Percentiles rank a stretch among this genome's conserved stretches.
Conservation (phyloP, 495 filamentous ascomycete species). For the Penicillium verhagenii region DNA sequence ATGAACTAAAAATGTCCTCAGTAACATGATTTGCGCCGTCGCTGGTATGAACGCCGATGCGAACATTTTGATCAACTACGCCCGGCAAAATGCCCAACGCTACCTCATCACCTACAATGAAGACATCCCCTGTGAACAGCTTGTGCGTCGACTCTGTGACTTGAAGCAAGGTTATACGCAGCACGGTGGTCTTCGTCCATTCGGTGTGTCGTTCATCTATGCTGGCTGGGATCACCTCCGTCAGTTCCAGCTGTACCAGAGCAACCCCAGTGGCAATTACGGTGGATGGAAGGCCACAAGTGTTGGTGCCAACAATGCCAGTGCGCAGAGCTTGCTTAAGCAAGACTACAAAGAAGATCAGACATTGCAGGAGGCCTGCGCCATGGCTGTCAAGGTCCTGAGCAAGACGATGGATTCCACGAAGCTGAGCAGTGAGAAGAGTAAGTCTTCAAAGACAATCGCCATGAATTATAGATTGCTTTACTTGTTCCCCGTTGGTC, state of each 20-base stretch:
- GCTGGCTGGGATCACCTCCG: conserved; percentile 93
- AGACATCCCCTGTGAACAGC: conserved; percentile 99
- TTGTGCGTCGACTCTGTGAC: conserved; percentile 94
- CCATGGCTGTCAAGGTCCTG: conserved; percentile 95
- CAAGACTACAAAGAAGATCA: conserved; percentile 99
- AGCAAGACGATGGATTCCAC: conserved; percentile 99
- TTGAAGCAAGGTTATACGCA: conserved; percentile 99
- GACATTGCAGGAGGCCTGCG: conserved; percentile 92
- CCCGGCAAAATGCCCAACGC: conserved; percentile 90
- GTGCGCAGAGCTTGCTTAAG: conserved; percentile 95
- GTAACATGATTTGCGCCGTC: conserved; percentile 99
- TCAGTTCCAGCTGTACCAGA: conserved; percentile 98
- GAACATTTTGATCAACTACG: conserved; percentile 99
- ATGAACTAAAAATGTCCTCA: conserved; percentile 30
- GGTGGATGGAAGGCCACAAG: conserved; percentile 99
- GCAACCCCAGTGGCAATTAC: conserved; percentile 99
- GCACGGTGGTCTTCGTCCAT: conserved; percentile 94
- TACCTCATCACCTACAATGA: conserved; percentile 99
- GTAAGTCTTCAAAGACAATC: conserved; percentile 49
- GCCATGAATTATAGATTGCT: background rate
- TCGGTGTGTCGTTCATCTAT: conserved; percentile 99
- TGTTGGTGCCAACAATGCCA: conserved; percentile 96
- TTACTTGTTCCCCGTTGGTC: background rate
- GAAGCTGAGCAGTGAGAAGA: conserved; percentile 98
- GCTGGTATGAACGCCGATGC: conserved; percentile 99